These are phyloP conservation scores for Ophiosphaerella korrae DNA, from an alignment of 2,329 filamentous ascomycete species.

Conservation along the genomic window DNA sequence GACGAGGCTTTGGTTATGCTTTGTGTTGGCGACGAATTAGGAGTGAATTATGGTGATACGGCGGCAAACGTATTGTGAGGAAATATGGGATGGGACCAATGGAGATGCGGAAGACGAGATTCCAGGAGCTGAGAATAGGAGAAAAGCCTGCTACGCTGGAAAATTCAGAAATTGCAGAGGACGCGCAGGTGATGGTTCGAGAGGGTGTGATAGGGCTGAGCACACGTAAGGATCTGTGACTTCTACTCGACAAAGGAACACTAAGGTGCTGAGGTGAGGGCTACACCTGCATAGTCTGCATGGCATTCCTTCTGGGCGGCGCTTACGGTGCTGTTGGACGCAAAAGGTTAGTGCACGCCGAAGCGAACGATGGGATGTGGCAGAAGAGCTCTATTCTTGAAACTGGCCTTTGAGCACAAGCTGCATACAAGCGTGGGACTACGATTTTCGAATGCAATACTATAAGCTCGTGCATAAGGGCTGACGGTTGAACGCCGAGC, in stretches of 20 bases:
- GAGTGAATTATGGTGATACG: not conserved
- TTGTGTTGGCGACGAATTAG: not conserved
- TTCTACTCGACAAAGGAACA: not conserved
- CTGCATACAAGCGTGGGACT: not conserved
- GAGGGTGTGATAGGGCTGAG: conserved; percentile 4
- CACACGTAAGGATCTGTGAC: not conserved
- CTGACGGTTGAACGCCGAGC: too few species aligned
- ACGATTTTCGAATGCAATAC: not conserved
- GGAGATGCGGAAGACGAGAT: not conserved
- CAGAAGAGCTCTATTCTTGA: not conserved
- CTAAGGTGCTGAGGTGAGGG: conserved; percentile 14
- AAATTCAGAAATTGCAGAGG: not conserved
- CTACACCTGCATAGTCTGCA: conserved; percentile 1
- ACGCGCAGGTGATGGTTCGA: not conserved
- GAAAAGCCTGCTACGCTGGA: not conserved
- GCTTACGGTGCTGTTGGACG: conserved; percentile 12
- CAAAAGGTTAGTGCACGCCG: too few species aligned
- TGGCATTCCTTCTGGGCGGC: conserved; percentile 16
- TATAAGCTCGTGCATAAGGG: too few species aligned
- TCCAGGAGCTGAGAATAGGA: not conserved
- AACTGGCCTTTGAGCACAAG: not conserved
- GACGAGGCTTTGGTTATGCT: not conserved
- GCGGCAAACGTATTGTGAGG: conserved; percentile 9
- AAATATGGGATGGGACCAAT: conserved; percentile 6
- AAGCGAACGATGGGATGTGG: not conserved